Evolutionary conservation across 179 eudicot species (phyloP).

Genomic region (Corrigiola litoralis): DNA sequence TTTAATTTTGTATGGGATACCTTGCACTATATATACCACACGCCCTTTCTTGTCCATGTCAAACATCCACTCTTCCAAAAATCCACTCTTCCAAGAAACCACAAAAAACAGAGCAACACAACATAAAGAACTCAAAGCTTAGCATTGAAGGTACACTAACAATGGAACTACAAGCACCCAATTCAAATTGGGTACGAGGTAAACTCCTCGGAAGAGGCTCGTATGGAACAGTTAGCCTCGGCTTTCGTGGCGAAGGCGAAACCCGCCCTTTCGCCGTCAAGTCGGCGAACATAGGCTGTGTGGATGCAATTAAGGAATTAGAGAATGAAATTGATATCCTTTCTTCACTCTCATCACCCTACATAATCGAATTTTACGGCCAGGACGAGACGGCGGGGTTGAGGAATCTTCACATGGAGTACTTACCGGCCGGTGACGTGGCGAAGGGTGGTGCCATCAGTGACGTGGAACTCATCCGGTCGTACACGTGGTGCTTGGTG

Average conservation of each 20-base stretch:
- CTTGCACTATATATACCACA: constrained; percentile 23
- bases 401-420: constrained; percentile 57
- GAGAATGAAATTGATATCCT: constrained; percentile 30
- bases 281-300: constrained; percentile 13
- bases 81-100: neutral
- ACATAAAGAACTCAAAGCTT: constrained; percentile 18
- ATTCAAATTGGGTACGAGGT: constrained; percentile 12
- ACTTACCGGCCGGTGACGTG: constrained; percentile 58
- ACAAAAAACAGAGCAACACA: neutral
- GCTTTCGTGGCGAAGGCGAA: constrained; percentile 1
- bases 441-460: constrained; percentile 18
- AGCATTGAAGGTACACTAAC: constrained; percentile 13
- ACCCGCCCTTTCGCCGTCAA: constrained; percentile 32
- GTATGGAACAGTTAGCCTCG: constrained; percentile 28
- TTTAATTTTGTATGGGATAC: neutral
- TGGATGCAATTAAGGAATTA: constrained; percentile 4
- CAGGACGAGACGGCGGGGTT: constrained; percentile 21
- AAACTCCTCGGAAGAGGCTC: constrained; percentile 32
- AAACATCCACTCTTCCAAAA: constrained; percentile 7
- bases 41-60: constrained; percentile 28
- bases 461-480: constrained; percentile 42
- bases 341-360: constrained; percentile 25
- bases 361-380: constrained; percentile 23
- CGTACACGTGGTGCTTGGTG: constrained; percentile 51
- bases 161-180: constrained; percentile 2